Conservation (phyloP, 2,329 filamentous ascomycete genomes). For the Sphaerulina vaccinii region DNA sequence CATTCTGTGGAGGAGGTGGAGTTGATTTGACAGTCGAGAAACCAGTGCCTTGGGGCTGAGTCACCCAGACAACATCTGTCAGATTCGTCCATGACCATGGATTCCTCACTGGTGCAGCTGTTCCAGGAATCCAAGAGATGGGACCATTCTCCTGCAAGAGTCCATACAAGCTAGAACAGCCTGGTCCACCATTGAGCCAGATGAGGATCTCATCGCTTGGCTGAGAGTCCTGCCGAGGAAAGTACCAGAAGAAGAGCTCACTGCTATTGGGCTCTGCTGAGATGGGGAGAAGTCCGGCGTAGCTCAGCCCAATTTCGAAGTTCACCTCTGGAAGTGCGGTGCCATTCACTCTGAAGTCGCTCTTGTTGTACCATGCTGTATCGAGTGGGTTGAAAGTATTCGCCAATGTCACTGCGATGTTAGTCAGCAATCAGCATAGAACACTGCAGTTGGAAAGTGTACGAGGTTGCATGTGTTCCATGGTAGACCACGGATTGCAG, state of each 20-base stretch:
- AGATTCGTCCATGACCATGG: conserved; percentile 57
- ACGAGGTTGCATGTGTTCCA: too few relatives aligned
- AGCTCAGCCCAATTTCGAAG: conserved; percentile 37
- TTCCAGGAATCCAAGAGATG: conserved; percentile 45
- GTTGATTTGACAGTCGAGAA: conserved; percentile 47
- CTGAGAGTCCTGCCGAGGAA: conserved; percentile 43
- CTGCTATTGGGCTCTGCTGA: conserved; percentile 26
- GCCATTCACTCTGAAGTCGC: too few relatives aligned
- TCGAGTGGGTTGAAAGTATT: too few relatives aligned
- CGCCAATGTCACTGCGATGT: too few relatives aligned
- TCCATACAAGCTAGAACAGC: conserved; percentile 24
- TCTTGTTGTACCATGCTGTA: too few relatives aligned
- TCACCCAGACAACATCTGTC: conserved; percentile 71
- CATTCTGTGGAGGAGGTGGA: conserved; percentile 42
- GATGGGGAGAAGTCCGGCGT: conserved; percentile 34
- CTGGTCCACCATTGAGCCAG: conserved; percentile 33
- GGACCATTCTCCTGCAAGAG: conserved; percentile 29
- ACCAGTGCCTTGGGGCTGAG: conserved; percentile 52
- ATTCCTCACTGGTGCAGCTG: conserved; percentile 42
- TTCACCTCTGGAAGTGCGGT: conserved; percentile 33
- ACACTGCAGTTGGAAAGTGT: too few relatives aligned
- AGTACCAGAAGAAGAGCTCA: conserved; percentile 51
- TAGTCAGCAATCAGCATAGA: too few relatives aligned
- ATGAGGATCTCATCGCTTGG: conserved; percentile 42
- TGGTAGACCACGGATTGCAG: too few relatives aligned